Conservation (phyloP, 2,329 filamentous ascomycete genomes). For the Arachnopeziza araneosa region DNA sequence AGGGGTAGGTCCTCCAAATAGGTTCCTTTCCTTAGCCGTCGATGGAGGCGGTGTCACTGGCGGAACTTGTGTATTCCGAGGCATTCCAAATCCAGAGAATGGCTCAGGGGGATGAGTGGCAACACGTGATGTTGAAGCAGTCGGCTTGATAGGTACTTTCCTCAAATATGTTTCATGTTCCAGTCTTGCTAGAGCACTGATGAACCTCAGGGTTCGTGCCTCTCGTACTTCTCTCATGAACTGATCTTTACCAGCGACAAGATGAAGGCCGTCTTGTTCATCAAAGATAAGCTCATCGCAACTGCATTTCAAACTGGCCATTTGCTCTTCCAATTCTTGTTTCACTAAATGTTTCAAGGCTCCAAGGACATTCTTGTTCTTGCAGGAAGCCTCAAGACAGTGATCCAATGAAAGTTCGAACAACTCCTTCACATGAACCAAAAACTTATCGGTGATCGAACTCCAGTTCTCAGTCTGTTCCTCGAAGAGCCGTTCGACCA, state of each 20-base stretch:
- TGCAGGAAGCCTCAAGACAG: conserved; percentile 1
- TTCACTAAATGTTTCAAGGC: not conserved
- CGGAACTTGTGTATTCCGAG: not conserved
- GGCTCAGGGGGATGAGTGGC: not conserved
- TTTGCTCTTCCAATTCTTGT: not conserved
- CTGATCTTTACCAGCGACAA: not conserved
- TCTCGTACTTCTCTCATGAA: not conserved
- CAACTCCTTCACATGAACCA: not conserved
- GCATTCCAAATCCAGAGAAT: not conserved
- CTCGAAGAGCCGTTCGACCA: not conserved
- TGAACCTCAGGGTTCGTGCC: not conserved
- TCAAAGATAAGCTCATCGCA: not conserved
- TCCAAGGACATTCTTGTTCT: not conserved
- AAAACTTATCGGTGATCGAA: not conserved
- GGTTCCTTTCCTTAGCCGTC: not conserved
- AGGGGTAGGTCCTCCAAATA: not conserved
- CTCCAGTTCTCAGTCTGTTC: not conserved
- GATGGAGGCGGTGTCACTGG: not conserved
- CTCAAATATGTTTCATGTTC: not conserved
- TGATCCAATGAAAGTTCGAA: not conserved
- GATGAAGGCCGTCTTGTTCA: not conserved
- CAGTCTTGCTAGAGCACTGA: not conserved
- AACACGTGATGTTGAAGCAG: not conserved
- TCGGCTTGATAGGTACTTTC: not conserved
- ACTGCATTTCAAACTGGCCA: not conserved